Evolutionary conservation across 345 rosid genomes (phyloP), one percentile per base, ranked within the genome.

Genomic region (Brassica incana): DNA sequence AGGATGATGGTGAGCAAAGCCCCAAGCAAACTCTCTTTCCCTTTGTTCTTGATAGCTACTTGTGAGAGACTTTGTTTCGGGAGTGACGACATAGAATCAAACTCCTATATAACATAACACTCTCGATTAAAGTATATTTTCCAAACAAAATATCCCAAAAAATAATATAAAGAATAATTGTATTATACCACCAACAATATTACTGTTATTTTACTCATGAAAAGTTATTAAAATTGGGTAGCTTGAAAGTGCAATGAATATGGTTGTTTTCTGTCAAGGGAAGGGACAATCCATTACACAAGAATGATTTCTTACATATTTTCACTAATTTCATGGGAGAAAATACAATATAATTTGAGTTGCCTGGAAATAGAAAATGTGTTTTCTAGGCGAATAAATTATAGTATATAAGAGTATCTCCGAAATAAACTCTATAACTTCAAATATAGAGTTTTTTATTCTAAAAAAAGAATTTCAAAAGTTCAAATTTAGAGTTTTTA

Each of bases 61-160:
- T 77, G 84, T 71, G 81, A 81, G 81, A 72, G 81, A 48, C 32
- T 43, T 65, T 81, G 70, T 81, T 71, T 80, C 72, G 72, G 67
- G 69, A 65, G 18, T 30, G 11, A 33, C 79, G 59, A 80, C 79
- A 52, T 65, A 52, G 12, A 58, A 71, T 54, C 56, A 32, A 29
- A 20, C 58, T 52, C 58, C 58, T 52, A 52, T n/a, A 52, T 52
- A 52, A 43, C 32, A 29, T 29, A 29, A 10, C 32, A 27, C 36
- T 71, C 60, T 74, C 52, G 4, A 67, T 16, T 65, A 54, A 54
- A 54, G 61, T 64, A 6, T 35, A 15, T 54, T 71, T 62, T n/a
- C 54, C 58, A 35, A 33, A 50, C 56, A 23, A 48, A 62, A 60
- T 15, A 45, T 60, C 25, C 8, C 33, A 3, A 5, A 16, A 11